These are phyloP conservation scores for Erysimum cheiri DNA, from an alignment of 441 rosid genomes.

Conservation along the genomic window DNA sequence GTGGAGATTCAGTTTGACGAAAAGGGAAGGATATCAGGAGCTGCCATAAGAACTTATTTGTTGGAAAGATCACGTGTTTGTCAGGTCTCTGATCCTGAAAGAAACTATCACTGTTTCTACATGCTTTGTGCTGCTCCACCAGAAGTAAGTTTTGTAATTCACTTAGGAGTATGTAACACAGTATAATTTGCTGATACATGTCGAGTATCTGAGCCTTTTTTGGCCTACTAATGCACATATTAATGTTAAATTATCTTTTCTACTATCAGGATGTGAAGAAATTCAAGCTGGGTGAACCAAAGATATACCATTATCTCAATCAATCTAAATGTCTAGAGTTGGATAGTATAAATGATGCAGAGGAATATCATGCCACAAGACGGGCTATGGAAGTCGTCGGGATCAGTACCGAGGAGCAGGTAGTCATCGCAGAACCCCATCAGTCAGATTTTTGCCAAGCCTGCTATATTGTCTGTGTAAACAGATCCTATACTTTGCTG, in stretches of 20 bases:
- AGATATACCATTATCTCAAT: constrained; percentile 87
- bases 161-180: constrained; percentile 59
- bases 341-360: constrained; percentile 84
- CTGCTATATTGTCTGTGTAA: constrained; percentile 22
- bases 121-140: constrained; percentile 97
- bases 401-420: constrained; percentile 89
- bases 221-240: constrained; percentile 1
- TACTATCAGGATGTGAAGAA: constrained; percentile 68
- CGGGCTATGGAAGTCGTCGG: constrained; percentile 97
- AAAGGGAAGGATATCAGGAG: constrained; percentile 91
- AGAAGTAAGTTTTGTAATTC: constrained; percentile 63
- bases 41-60: constrained; percentile 97
- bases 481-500: constrained; percentile 20
- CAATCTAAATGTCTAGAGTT: constrained; percentile 88
- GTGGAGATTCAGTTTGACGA: constrained; percentile 98
- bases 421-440: constrained; percentile 42
- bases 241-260: constrained; percentile 7
- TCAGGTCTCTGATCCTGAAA: constrained; percentile 97
- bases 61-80: constrained; percentile 98
- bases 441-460: constrained; percentile 19
- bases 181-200: constrained; percentile 44
- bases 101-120: constrained; percentile 99
- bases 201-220: constrained; percentile 13
- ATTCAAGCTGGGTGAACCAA: constrained; percentile 80
- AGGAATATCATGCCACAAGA: constrained; percentile 84